Base-by-base conservation (phyloP, 176 grass and related monocot species). In the Microstegium vimineum region DNA sequence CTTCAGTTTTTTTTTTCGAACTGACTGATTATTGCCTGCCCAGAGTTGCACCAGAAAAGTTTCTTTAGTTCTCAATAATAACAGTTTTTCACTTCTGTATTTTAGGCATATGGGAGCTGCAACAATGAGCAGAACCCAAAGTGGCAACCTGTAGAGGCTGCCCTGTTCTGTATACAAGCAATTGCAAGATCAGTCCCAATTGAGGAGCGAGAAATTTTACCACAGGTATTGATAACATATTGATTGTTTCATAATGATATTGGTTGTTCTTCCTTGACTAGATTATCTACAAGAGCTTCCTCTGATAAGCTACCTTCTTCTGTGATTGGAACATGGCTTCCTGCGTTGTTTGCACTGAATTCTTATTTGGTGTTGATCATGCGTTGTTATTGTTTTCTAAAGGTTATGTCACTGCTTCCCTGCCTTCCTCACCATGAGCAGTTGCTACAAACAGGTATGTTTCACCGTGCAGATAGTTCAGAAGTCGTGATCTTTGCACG, bases 111-210 rank as follows among this genome's bases (percentile, higher is more conserved):
- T 81, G 89, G 80, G 71, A 93, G 78, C 84, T 85, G 75, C 17
- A 83, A 51, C 15, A 79, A 51, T 18, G 80, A 91, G 41, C 81
- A 91, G 78, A 87, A 71, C 42, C 85, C 84, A 65, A 99, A 86
- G 66, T 99, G 93, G 96, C 93, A 95, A 86, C 96, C 91, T 80
- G 62, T 94, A 69, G 96, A 99, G 85, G 93, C 96, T 77, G 93
- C 93, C 23, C 73, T 99, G 57, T 95, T 92, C 78, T 99, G 93
- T 79, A 94, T 99, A 86, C 93, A 94, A 91, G 89, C 96, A 46
- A 93, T 99, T 56, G 93, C 93, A 33, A 95, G 88, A 73, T 93
- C 96, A 20, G 77, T 99, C 74, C 89, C 93, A 46, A 81, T 74
- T 73, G 88, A 95, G 74, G 96, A 99, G 86, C 84, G 78, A 51